Evolutionary conservation across 768 basidiomycete species (phyloP).

Genomic region (Rhizopogon salebrosus): DNA sequence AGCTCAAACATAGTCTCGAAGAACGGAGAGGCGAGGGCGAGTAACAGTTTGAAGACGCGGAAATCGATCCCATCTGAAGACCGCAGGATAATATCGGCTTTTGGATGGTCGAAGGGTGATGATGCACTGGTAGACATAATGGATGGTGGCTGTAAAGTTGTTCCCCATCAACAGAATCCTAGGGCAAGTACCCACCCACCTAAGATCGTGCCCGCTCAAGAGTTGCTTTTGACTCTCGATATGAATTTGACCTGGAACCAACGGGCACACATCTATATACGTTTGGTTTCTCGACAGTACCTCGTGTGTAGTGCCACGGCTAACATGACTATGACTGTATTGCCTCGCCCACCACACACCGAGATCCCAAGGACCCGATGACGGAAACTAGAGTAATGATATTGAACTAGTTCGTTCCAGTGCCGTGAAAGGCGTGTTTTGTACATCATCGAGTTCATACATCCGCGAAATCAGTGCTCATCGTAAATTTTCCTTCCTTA

Average conservation of each 20-base stretch:
- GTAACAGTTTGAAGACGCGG: constrained; percentile 18
- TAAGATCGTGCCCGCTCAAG: too few relatives aligned
- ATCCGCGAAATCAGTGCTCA: too few relatives aligned
- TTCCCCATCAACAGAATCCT: too few relatives aligned
- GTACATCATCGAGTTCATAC: too few relatives aligned
- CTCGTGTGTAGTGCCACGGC: background rate
- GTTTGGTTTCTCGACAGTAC: background rate
- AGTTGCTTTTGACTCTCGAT: background rate
- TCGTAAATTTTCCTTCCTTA: too few relatives aligned
- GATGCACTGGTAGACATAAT: constrained; percentile 3
- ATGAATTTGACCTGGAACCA: background rate
- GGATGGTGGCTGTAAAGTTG: background rate
- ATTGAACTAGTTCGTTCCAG: background rate
- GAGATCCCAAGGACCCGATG: background rate
- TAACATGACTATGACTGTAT: background rate
- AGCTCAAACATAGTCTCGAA: background rate
- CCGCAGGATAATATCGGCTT: constrained; percentile 11
- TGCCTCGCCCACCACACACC: background rate
- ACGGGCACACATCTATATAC: background rate
- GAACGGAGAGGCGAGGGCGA: constrained; percentile 19
- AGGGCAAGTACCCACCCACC: too few relatives aligned
- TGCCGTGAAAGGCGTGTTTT: background rate
- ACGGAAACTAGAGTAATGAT: background rate
- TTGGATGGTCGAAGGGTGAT: constrained; percentile 1
- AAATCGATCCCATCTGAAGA: constrained; percentile 13